These are phyloP conservation scores for Avena insularis DNA, from an alignment of 176 grass and related monocot species.

Conservation along the genomic window DNA sequence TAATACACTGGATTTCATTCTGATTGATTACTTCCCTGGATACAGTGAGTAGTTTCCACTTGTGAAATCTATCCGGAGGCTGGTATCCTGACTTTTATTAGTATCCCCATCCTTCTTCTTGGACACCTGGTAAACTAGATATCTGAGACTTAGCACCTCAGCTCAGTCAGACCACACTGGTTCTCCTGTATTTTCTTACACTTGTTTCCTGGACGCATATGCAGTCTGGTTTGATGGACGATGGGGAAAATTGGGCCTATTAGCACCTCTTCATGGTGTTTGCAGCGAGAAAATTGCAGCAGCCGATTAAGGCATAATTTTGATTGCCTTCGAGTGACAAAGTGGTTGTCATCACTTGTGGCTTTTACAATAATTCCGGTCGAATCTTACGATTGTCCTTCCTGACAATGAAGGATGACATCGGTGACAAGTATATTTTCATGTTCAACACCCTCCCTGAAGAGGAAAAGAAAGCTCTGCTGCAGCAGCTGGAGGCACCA, in stretches of 20 bases:
- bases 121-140: constrained; percentile 77
- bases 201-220: neutral
- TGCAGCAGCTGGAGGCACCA: constrained; percentile 61
- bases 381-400: neutral
- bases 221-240: constrained; percentile 79
- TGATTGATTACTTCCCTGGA: neutral
- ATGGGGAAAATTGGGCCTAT: constrained; percentile 61
- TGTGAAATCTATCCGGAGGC: constrained; percentile 50
- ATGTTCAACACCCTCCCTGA: constrained; percentile 87
- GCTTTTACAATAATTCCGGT: rapidly evolving
- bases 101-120: constrained; percentile 81
- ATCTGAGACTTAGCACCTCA: neutral
- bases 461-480: constrained; percentile 80
- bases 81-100: constrained; percentile 78
- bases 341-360: neutral
- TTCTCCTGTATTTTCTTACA: constrained; percentile 7
- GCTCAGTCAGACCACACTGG: neutral
- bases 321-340: neutral
- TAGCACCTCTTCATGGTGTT: constrained; percentile 77
- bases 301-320: constrained; percentile 78
- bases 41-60: neutral
- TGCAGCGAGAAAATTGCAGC: constrained; percentile 86
- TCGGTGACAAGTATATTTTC: constrained; percentile 91
- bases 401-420: constrained; percentile 62
- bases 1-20: neutral